Evolutionary conservation across 2,329 filamentous ascomycete species (phyloP), one percentile per base, ranked within the genome.

Genomic region (Clonostachys sp.): DNA sequence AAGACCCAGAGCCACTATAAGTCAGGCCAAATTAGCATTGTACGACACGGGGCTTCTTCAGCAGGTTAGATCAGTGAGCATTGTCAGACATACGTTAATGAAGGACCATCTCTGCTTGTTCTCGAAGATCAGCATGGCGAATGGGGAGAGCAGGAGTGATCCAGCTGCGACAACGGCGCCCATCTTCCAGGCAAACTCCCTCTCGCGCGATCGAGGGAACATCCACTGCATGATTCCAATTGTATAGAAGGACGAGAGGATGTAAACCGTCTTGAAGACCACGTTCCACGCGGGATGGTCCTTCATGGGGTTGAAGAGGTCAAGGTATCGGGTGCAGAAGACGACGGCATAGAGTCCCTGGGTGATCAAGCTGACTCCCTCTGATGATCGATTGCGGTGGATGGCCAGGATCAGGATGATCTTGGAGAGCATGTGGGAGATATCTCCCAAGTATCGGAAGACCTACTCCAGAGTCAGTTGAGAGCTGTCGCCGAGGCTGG

Each of bases 141-240:
- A 77, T 0, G 91, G 90, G 10, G 89, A 85, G 33, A 87, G 61
- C 12, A 87, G 57, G 33, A 89, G 59, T 17, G 85, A 84, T 5
- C 80, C 86, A 12, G 70, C 75, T 3, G 92, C 67, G 45, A 85
- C 85, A 53, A 80, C 81, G 24, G 82, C 82, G 40, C 89, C 89
- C 54, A 96, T 74, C 69, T 91, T 95, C 91, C 92, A 96, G n/a
- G 91, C 88, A 57, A 90, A 82, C 71, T 97, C 92, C 46, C 84
- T 78, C 69, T 97, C 92, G 40, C 91, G 75, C n/a, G 91, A 95
- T 34, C 92, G 81, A 12, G 91, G 87, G 65, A 83, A 96, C 18
- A 91, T 73, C 68, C 84, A 86, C 65, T 90, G 86, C 91, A 97
- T 96, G 53, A 95, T 68, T 48, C 80, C 86, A 52, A 96, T 80